Base-by-base conservation (phyloP, 441 rosid species). In the Francoa sonchifolia region DNA sequence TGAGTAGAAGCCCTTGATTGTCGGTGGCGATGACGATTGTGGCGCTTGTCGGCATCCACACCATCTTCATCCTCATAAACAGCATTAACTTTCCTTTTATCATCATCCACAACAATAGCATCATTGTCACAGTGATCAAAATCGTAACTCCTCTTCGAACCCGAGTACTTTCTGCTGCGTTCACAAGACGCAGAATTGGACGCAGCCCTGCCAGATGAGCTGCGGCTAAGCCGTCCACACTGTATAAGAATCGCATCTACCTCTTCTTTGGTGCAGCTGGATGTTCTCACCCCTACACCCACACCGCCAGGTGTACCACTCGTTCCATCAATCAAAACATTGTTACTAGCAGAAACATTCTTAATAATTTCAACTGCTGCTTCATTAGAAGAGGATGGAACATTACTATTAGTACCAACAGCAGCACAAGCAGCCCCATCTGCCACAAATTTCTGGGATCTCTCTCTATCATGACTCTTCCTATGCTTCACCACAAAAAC, bases 161-260 rank as follows among this genome's bases (percentile, higher is more conserved):
- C 95, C 0, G 83, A 74, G 52, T 78, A 76, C 50, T 72, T 79
- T 6, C 72, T 67, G 3, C 73, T 23, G 27, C 27, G 3, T 3
- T 23, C 27, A 23, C 44, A 38, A 23, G 25, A n/a, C 23, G 27
- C n/a, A 7, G 42, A 25, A 1, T n/a, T n/a, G n/a, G 30, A 25
- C 13, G 18, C 7, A 9, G 27, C 28, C 15, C 39, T 44, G 19
- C 33, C 59, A 1, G 59, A 54, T 8, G 59, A 45, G 28, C 61
- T 55, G 23, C 52, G 49, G 57, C 95, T 84, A 11, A 88, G 74
- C 62, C 81, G 71, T 17, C 97, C 95, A 36, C 97, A 88, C 18
- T 88, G 95, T 16, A 84, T 81, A 13, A 88, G 76, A 62, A 84
- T 81, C 29, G 94, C 95, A 31, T 88, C 95, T 26, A 88, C 90